Evolutionary conservation across 2,329 filamentous ascomycete genomes (phyloP).

Genomic region (Ilyonectria sp.): DNA sequence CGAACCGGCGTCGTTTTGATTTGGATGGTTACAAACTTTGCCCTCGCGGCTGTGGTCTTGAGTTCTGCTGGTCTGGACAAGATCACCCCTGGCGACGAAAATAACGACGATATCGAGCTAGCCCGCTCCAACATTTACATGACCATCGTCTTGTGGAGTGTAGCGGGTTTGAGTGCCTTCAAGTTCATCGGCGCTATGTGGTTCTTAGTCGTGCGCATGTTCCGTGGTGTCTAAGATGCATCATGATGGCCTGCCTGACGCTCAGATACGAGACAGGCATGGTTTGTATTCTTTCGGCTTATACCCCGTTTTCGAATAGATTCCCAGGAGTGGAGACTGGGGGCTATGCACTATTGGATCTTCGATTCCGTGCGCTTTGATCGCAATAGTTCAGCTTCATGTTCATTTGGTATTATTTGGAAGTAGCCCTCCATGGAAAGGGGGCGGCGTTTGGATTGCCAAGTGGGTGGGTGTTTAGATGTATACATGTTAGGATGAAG

Average conservation of each 20-base stretch:
- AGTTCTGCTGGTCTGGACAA: slow-evolving; percentile 86
- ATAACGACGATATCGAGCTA: slow-evolving; percentile 59
- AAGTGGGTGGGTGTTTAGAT: slow-evolving; percentile 36
- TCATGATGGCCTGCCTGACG: background rate
- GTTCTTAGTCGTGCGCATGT: slow-evolving; percentile 93
- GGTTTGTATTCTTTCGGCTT: slow-evolving; percentile 39
- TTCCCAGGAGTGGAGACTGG: slow-evolving; percentile 9
- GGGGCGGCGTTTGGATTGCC: slow-evolving; percentile 40
- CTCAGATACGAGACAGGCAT: slow-evolving; percentile 2
- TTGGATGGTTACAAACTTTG: slow-evolving; percentile 98
- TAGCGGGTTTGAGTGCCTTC: slow-evolving; percentile 86
- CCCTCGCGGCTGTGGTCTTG: slow-evolving; percentile 86
- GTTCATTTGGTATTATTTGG: slow-evolving; percentile 32
- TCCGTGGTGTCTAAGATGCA: slow-evolving; percentile 74
- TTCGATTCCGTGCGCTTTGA: slow-evolving; percentile 38
- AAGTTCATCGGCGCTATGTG: slow-evolving; percentile 91
- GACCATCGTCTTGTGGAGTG: slow-evolving; percentile 89
- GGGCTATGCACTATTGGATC: slow-evolving; percentile 32
- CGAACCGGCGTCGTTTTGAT: slow-evolving; percentile 90
- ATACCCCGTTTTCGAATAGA: slow-evolving; percentile 47
- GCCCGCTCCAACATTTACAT: slow-evolving; percentile 85
- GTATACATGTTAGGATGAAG: slow-evolving; percentile 35
- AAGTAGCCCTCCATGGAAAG: slow-evolving; percentile 24
- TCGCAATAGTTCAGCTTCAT: slow-evolving; percentile 30
- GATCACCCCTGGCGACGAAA: slow-evolving; percentile 62